Base-by-base conservation (phyloP, 306 rosid genomes). In the Gillenia trifoliata region DNA sequence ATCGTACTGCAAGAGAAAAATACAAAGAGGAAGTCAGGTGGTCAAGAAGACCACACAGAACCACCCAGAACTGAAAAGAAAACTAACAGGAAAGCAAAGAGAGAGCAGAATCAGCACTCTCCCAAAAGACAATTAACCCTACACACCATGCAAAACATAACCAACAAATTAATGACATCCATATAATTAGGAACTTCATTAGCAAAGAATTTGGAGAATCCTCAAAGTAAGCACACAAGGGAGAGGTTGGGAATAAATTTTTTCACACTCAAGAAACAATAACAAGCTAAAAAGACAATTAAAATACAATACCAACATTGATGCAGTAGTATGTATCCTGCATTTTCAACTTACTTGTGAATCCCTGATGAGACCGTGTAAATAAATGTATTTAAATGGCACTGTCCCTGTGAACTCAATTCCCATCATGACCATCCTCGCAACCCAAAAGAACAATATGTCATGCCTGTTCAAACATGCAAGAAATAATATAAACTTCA, bases 371-470 rank as follows among this genome's bases (percentile, higher is more conserved):
- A 93, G 97, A 80, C 98, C 98, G 41, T 93, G 98, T 80, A 93
- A 89, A 89, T 93, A 93, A 77, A 93, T 81, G 67, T 93, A 81
- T 19, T 91, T 84, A 91, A 93, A 93, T 79, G 98, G 97, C 72
- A 88, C 87, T 41, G 74, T 88, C 47, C 98, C 97, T 0, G 97
- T 93, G 85, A 93, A 89, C 76, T 93, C 97, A 72, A 93, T 89
- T 81, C 98, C 98, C 98, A 93, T 81, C 98, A 93, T 93, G 73
- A 91, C 92, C 98, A 93, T 93, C 82, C 98, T 89, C 64, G 97
- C 98, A 77, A 93, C 98, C 98, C 98, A 93, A 77, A 93, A 93
- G 89, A 93, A 93, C 82, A 93, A 72, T 79, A 93, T 93, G 82
- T 93, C 97, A 76, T 93, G 98, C 91, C 98, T 93, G 91, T 68